Evolutionary conservation across 1,284 basidiomycete species (phyloP), one percentile per base, ranked within the genome.

Genomic region (Wolfiporia cocos): DNA sequence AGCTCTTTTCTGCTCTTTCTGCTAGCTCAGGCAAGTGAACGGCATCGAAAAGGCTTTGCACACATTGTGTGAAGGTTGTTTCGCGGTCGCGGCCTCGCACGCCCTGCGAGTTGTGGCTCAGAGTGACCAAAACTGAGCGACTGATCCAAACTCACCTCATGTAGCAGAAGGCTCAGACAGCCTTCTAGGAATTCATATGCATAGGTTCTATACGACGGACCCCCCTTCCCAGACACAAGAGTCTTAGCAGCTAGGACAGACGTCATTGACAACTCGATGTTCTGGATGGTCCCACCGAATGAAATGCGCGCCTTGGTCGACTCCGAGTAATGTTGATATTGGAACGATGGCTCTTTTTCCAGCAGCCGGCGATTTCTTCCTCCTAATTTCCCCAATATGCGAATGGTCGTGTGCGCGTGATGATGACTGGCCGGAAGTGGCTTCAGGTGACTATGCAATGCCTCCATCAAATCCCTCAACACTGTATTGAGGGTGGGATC

Each of bases 401-500:
- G 88, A 57, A 98, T 91, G 3, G 95, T 94, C 9, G 91, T 93
- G 61, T 97, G 92, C 3, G 97, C 87, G 49, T 95, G 91, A 52
- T 86, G 81, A 58, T 97, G 91, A 55, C 85, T 90, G 41, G 89
- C 85, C 2, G 96, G 96, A 11, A 93, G 68, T 0, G 96, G 96
- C 58, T 88, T 92, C 33, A 99, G 71, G 55, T 94, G 86, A 50
- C 80, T 85, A 62, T 95, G 91, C 18, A 98, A 73, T 0, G 94
- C 95, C 48, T 88, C 86, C 91, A 96, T 98, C 47, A 99, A 74
- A 51, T 99, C 94, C 34, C 92, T 76, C 34, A 96, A 73, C 28
- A 97, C 92, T 0, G 92, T 92, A 48, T 84, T 90, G 58, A 99
- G 81, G 2, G 94, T 96, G 0, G 96, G 97, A 57, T 99, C 96